Percentiles rank a stretch among this genome's conserved stretches.
These are phyloP conservation scores for Elsinoe ampelina DNA, from an alignment of 2,329 filamentous ascomycete genomes.

Conservation along the genomic window DNA sequence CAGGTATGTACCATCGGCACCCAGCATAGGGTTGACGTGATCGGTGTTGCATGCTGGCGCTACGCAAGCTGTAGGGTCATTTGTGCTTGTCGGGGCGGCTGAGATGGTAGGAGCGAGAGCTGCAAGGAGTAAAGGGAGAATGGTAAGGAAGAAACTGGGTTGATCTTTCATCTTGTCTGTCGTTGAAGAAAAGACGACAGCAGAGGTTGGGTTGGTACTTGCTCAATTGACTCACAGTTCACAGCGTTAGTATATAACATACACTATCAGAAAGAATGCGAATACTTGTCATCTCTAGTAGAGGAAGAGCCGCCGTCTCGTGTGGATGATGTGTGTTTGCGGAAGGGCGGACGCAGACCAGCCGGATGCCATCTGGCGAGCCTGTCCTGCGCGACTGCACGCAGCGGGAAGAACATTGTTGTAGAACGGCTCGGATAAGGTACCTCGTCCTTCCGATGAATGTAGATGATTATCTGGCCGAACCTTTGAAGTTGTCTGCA, in stretches of 20 bases:
- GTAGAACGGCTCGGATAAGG: neutral
- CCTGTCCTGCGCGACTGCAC: neutral
- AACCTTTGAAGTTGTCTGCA: too few relatives aligned
- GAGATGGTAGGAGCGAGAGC: neutral
- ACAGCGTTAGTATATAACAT: too few relatives aligned
- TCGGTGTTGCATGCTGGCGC: neutral
- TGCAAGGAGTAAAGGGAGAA: slow-evolving; percentile 1
- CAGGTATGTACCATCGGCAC: too few relatives aligned
- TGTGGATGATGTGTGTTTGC: neutral
- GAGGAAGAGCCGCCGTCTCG: too few relatives aligned
- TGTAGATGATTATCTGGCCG: neutral
- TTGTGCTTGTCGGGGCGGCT: neutral
- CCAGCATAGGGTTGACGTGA: too few relatives aligned
- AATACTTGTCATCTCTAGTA: too few relatives aligned
- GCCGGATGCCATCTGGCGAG: neutral
- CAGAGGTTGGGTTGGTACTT: neutral
- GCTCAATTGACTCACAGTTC: neutral
- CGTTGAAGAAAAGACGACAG: neutral
- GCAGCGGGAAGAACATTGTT: neutral
- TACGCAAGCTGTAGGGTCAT: neutral
- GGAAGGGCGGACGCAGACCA: neutral
- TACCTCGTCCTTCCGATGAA: neutral
- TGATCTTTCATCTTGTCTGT: neutral
- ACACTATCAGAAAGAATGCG: too few relatives aligned
- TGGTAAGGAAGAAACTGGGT: neutral